phyloP scores from a whole-genome alignment of 352 stramenopile species.

The Phytophthora kernoviae region DNA sequence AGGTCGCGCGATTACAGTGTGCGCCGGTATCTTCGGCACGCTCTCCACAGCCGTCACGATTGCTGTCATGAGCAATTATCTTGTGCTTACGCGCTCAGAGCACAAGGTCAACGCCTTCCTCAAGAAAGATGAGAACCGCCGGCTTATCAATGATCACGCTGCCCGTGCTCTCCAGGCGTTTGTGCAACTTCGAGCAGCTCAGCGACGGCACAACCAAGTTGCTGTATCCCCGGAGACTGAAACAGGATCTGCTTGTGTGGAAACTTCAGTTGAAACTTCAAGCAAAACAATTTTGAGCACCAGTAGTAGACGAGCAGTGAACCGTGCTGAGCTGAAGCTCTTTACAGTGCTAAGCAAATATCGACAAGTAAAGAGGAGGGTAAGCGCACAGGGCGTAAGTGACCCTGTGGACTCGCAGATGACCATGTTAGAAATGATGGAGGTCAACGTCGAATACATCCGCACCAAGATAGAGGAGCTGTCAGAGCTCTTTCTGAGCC shows the following conservation, averaged over 20 bases:
- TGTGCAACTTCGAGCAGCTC: slow-evolving; percentile 52
- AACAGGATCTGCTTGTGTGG: neutral
- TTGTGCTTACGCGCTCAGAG: slow-evolving; percentile 76
- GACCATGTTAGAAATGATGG: slow-evolving; percentile 88
- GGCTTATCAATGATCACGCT: slow-evolving; percentile 62
- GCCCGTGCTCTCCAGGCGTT: slow-evolving; percentile 68
- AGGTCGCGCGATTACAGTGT: slow-evolving; percentile 55
- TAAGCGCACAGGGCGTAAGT: slow-evolving; percentile 71
- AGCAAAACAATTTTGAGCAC: slow-evolving; percentile 8
- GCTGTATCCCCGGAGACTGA: neutral
- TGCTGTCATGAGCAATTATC: slow-evolving; percentile 75
- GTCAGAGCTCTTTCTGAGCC: slow-evolving; percentile 38
- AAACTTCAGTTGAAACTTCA: slow-evolving; percentile 5
- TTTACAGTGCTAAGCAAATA: slow-evolving; percentile 64
- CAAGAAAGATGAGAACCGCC: slow-evolving; percentile 71
- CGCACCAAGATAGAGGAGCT: slow-evolving; percentile 80
- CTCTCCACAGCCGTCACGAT: slow-evolving; percentile 73
- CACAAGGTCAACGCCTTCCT: slow-evolving; percentile 85
- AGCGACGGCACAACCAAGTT: slow-evolving; percentile 34
- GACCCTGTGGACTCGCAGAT: slow-evolving; percentile 85
- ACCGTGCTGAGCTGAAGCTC: slow-evolving; percentile 62
- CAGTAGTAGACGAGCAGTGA: slow-evolving; percentile 22
- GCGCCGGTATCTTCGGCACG: slow-evolving; percentile 57
- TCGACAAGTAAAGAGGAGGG: slow-evolving; percentile 56
- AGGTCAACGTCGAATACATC: slow-evolving; percentile 85